Evolutionary conservation across 495 filamentous ascomycete species (phyloP).

Genomic region (Neurospora sp.): DNA sequence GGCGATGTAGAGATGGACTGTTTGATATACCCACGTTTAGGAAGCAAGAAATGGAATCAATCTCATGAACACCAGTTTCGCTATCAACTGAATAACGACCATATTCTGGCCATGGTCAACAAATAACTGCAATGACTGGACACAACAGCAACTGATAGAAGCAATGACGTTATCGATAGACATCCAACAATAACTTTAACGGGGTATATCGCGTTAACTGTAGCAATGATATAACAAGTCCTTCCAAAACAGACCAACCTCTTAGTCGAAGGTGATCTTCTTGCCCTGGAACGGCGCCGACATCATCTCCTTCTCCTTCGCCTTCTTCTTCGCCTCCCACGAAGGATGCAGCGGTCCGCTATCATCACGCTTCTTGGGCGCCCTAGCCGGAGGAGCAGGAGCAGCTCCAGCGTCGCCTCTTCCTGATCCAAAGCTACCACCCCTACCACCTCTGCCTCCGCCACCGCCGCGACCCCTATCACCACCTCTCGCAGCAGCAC

Average conservation of each 20-base stretch:
- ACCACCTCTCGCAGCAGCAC: constrained; percentile 1
- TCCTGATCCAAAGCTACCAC: neutral
- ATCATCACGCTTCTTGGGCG: constrained; percentile 45
- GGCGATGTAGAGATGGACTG: no score
- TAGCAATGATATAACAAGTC: neutral
- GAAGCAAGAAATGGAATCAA: no score
- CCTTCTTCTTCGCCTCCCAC: constrained; percentile 82
- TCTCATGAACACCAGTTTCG: no score
- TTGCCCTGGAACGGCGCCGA: constrained; percentile 65
- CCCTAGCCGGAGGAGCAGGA: constrained; percentile 20
- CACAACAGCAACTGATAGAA: no score
- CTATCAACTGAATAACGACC: no score
- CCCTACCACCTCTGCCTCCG: neutral
- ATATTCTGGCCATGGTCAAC: no score
- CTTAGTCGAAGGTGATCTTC: constrained; percentile 82
- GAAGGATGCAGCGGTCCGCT: constrained; percentile 70
- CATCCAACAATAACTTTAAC: neutral
- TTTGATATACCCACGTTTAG: no score
- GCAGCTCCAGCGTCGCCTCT: constrained; percentile 1
- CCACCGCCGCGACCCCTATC: constrained; percentile 8
- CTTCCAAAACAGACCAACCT: neutral
- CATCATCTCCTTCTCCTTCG: constrained; percentile 56
- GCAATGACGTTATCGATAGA: neutral
- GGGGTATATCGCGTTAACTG: neutral
- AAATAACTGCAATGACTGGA: no score